Conservation (phyloP, 1,284 basidiomycete genomes). For the Kwoniella shivajii region DNA sequence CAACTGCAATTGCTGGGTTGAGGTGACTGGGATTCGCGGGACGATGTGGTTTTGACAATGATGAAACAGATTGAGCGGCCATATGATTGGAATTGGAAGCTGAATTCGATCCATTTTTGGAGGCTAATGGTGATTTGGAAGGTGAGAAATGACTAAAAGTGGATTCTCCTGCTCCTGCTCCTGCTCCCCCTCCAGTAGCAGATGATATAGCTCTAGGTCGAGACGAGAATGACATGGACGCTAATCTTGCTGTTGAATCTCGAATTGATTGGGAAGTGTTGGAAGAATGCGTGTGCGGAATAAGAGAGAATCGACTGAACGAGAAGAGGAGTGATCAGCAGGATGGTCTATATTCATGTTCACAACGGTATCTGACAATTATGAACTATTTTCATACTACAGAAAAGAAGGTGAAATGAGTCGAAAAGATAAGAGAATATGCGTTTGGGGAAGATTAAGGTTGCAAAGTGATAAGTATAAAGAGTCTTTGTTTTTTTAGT, state of each 20-base stretch:
- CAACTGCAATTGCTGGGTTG: slow-evolving; percentile 23
- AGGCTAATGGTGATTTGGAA: slow-evolving; percentile 8
- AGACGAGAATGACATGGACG: slow-evolving; percentile 43
- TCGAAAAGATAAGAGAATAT: too few relatives aligned
- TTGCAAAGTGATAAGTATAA: too few relatives aligned
- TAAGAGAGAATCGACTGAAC: neutral
- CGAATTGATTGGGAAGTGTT: slow-evolving; percentile 42
- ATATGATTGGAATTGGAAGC: neutral
- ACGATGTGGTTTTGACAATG: slow-evolving; percentile 20
- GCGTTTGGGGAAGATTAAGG: too few relatives aligned
- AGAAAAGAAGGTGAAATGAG: neutral
- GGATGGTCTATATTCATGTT: too few relatives aligned
- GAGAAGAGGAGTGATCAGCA: neutral
- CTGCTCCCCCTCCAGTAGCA: neutral
- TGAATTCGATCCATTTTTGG: slow-evolving; percentile 9
- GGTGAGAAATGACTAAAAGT: slow-evolving; percentile 12
- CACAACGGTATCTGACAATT: too few relatives aligned
- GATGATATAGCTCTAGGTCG: slow-evolving; percentile 16
- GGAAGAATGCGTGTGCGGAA: slow-evolving; percentile 13
- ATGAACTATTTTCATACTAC: neutral
- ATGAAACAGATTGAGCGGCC: too few relatives aligned
- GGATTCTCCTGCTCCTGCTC: slow-evolving; percentile 9
- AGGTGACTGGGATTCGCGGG: slow-evolving; percentile 38
- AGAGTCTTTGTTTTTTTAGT: too few relatives aligned
- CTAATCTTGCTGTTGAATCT: slow-evolving; percentile 47